Conservation (phyloP, 2,329 filamentous ascomycete genomes). For the Penicillium digitatum region DNA sequence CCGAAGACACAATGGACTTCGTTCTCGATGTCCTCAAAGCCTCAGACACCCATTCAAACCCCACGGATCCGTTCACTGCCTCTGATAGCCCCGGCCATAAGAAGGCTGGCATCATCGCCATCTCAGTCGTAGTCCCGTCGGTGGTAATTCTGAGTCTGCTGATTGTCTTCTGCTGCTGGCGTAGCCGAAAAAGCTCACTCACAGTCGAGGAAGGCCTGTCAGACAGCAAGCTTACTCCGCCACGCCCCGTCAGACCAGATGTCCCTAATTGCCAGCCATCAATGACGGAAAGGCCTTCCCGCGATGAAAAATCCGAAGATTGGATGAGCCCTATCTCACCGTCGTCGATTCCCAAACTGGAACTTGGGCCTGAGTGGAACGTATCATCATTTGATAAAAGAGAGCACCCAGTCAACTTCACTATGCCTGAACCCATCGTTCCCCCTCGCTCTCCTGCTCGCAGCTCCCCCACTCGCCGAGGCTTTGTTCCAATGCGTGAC, state of each 20-base stretch:
- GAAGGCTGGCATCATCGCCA: slow-evolving; percentile 39
- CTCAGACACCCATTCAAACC: slow-evolving; percentile 17
- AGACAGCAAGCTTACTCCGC: slow-evolving; percentile 22
- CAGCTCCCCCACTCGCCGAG: slow-evolving; percentile 30
- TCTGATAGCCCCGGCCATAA: slow-evolving; percentile 21
- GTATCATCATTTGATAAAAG: slow-evolving; percentile 25
- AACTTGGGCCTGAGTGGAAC: slow-evolving; percentile 34
- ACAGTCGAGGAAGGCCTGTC: slow-evolving; percentile 23
- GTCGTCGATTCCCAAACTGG: slow-evolving; percentile 34
- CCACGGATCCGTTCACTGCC: slow-evolving; percentile 18
- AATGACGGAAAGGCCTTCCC: slow-evolving; percentile 17
- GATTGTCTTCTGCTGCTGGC: slow-evolving; percentile 36
- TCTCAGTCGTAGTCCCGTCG: slow-evolving; percentile 36
- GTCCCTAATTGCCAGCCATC: slow-evolving; percentile 27
- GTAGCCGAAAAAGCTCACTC: slow-evolving; percentile 28
- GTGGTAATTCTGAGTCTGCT: slow-evolving; percentile 28
- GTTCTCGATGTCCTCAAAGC: slow-evolving; percentile 36
- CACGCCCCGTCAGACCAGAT: slow-evolving; percentile 21
- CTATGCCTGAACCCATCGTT: slow-evolving; percentile 23
- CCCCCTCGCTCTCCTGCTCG: slow-evolving; percentile 30
- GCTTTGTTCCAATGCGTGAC: slow-evolving; percentile 25
- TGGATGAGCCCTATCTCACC: slow-evolving; percentile 22
- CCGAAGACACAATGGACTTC: slow-evolving; percentile 45
- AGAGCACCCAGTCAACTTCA: slow-evolving; percentile 12
- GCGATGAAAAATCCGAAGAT: slow-evolving; percentile 22